These are phyloP conservation scores for Periconia digitata DNA, from an alignment of 2,329 filamentous ascomycete genomes.

Conservation along the genomic window DNA sequence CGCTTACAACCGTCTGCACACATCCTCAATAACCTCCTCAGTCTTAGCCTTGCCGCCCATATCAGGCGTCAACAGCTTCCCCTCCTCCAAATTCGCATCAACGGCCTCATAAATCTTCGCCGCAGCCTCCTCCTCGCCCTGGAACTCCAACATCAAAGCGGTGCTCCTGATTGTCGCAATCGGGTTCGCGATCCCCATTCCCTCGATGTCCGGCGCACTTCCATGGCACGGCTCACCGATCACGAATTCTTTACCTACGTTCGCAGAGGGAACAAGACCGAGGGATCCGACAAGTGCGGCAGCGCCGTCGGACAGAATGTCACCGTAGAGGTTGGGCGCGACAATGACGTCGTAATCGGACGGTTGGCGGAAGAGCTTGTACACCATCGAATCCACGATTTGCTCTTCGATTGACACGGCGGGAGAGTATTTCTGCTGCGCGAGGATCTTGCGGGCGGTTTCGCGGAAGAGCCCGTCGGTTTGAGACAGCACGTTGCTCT, in stretches of 20 bases:
- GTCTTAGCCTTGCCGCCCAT: slow-evolving; percentile 86
- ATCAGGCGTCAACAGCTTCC: slow-evolving; percentile 80
- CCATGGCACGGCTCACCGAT: slow-evolving; percentile 99
- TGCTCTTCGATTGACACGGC: slow-evolving; percentile 81
- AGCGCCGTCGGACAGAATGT: slow-evolving; percentile 93
- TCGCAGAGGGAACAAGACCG: slow-evolving; percentile 90
- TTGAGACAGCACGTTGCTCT: slow-evolving; percentile 94
- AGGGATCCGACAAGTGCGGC: slow-evolving; percentile 90
- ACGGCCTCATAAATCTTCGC: slow-evolving; percentile 89
- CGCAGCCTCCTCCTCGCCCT: slow-evolving; percentile 83
- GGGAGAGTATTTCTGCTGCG: slow-evolving; percentile 60
- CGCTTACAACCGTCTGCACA: slow-evolving; percentile 76
- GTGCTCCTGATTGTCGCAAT: slow-evolving; percentile 91
- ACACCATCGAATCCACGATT: slow-evolving; percentile 99
- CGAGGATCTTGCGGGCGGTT: slow-evolving; percentile 73
- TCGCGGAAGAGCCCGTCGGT: slow-evolving; percentile 94
- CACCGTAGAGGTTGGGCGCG: slow-evolving; percentile 94
- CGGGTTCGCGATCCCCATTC: slow-evolving; percentile 89
- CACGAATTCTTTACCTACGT: slow-evolving; percentile 90
- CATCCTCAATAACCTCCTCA: slow-evolving; percentile 82
- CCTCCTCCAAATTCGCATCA: slow-evolving; percentile 85
- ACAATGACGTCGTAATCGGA: slow-evolving; percentile 97
- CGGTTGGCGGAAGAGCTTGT: slow-evolving; percentile 98
- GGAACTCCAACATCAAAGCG: slow-evolving; percentile 94
- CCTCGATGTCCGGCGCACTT: slow-evolving; percentile 92